Evolutionary conservation across 495 filamentous ascomycete species (phyloP).

Genomic region (Articulospora tetracladia): DNA sequence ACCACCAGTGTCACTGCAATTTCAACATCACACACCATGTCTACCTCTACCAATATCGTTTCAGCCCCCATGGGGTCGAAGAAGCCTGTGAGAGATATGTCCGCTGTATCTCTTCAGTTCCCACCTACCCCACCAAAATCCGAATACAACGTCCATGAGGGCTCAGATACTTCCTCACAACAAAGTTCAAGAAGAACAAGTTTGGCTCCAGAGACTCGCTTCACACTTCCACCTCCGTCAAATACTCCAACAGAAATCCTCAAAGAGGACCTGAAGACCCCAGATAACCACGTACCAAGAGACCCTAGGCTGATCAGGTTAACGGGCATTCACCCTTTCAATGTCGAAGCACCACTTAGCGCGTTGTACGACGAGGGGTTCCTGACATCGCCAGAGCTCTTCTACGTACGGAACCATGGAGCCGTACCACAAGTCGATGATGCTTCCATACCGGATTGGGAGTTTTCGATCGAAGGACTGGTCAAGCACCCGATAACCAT

Average conservation of each 20-base stretch:
- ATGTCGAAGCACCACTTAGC: constrained; percentile 83
- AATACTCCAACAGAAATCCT: constrained; percentile 59
- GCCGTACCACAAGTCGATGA: constrained; percentile 76
- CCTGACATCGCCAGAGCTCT: constrained; percentile 85
- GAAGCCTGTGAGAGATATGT: constrained; percentile 1
- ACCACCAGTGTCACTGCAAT: not conserved
- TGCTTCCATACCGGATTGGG: constrained; percentile 72
- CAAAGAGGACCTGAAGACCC: constrained; percentile 73
- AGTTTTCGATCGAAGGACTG: constrained; percentile 80
- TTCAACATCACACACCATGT: not conserved
- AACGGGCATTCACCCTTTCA: constrained; percentile 91
- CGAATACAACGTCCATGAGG: constrained; percentile 13
- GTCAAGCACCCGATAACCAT: constrained; percentile 76
- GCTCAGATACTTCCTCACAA: constrained; percentile 7
- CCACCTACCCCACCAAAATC: constrained; percentile 25
- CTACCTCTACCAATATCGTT: not conserved
- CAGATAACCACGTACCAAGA: constrained; percentile 80
- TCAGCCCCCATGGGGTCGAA: constrained; percentile 1
- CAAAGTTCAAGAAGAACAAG: constrained; percentile 16
- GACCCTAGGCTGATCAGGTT: constrained; percentile 84
- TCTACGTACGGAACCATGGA: constrained; percentile 96
- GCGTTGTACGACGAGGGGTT: constrained; percentile 84
- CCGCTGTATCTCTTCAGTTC: not conserved
- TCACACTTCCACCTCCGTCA: constrained; percentile 69
- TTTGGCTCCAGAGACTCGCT: constrained; percentile 8